Evolutionary conservation across 2,329 filamentous ascomycete species (phyloP).

Genomic region (Graphiopsis chlorocephala): DNA sequence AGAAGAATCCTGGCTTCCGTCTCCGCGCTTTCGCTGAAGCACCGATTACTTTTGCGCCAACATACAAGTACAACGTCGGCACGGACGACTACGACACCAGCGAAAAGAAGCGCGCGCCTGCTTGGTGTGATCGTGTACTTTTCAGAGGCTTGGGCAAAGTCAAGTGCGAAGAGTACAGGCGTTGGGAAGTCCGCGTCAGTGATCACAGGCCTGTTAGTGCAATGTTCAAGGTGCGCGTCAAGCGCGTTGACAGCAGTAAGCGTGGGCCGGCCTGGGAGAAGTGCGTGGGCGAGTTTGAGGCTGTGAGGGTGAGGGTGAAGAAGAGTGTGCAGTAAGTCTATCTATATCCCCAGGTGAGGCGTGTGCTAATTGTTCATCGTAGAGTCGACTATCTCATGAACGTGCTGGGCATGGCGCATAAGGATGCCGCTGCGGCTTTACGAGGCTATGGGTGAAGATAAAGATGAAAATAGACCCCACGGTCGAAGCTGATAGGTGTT

Average conservation of each 20-base stretch:
- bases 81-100: constrained; percentile 85
- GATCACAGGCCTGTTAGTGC: constrained; percentile 93
- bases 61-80: constrained; percentile 97
- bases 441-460: background rate
- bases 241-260: constrained; percentile 72
- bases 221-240: constrained; percentile 76
- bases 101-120: constrained; percentile 89
- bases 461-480: background rate
- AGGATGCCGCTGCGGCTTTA: constrained; percentile 46
- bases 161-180: constrained; percentile 80
- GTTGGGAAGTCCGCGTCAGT: constrained; percentile 86
- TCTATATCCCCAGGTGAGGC: background rate
- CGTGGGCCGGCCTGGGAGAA: constrained; percentile 39
- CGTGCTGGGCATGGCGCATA: constrained; percentile 56
- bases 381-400: constrained; percentile 65
- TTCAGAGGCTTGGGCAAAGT: constrained; percentile 78
- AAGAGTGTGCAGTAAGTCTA: constrained; percentile 72
- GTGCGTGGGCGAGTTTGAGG: constrained; percentile 62
- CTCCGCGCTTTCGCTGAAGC: constrained; percentile 87
- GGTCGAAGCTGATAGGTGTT: background rate
- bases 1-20: constrained; percentile 85
- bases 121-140: constrained; percentile 95
- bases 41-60: constrained; percentile 88
- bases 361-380: constrained; percentile 12
- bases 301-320: constrained; percentile 65